Conservation (phyloP, 164 flowering plant genomes). For the Macadamia integrifolia region DNA sequence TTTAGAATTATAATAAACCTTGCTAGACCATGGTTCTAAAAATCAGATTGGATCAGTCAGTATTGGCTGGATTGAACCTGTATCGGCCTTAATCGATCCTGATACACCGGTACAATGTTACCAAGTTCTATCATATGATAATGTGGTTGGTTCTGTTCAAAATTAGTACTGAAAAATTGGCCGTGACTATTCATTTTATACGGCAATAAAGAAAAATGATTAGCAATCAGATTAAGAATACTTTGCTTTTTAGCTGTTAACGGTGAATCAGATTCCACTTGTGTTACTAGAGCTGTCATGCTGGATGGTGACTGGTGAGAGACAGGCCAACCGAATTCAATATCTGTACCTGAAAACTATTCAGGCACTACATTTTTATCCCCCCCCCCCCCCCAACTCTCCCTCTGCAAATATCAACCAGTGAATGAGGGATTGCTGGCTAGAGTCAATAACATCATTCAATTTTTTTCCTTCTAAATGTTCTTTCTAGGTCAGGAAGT, state of each 20-base stretch:
- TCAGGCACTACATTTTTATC: neutral
- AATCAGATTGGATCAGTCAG: constrained; percentile 30
- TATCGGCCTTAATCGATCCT: constrained; percentile 14
- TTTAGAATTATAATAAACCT: too few relatives aligned
- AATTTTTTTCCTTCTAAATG: neutral
- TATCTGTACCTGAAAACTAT: constrained; percentile 47
- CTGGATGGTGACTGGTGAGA: constrained; percentile 63
- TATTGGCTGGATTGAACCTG: constrained; percentile 67
- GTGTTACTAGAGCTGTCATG: constrained; percentile 44
- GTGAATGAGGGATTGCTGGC: neutral
- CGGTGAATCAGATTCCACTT: neutral
- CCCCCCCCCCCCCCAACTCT: too few relatives aligned
- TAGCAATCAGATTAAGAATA: too few relatives aligned
- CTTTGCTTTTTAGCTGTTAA: neutral
- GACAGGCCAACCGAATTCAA: constrained; percentile 50
- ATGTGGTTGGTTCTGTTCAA: too few relatives aligned
- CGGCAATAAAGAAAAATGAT: too few relatives aligned
- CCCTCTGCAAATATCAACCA: neutral
- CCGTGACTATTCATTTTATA: too few relatives aligned
- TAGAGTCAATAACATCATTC: neutral
- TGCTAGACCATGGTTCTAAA: too few relatives aligned
- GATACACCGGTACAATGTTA: too few relatives aligned
- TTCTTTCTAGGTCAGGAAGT: constrained; percentile 20
- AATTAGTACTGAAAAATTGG: too few relatives aligned
- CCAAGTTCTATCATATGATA: too few relatives aligned